Evolutionary conservation across 2,329 filamentous ascomycete species (phyloP).

Genomic region (Colletotrichum melonis): DNA sequence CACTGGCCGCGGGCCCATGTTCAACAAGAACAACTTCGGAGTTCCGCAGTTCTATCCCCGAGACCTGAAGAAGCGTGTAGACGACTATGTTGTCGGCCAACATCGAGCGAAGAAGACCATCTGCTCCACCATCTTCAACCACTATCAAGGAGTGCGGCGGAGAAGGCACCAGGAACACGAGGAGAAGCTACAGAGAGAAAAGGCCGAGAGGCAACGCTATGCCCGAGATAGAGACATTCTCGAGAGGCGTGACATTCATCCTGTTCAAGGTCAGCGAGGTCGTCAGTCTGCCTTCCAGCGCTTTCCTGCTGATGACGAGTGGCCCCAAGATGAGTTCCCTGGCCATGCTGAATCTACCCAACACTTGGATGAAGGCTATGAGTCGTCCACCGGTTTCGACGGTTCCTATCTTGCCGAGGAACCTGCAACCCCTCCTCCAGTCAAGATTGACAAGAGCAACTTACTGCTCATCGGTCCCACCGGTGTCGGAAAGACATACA

Average conservation of each 20-base stretch:
- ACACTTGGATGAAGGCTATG: constrained; percentile 51
- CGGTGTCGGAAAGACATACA: constrained; percentile 96
- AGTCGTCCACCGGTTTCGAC: constrained; percentile 43
- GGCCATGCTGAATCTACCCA: constrained; percentile 62
- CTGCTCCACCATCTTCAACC: constrained; percentile 94
- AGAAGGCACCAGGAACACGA: constrained; percentile 81
- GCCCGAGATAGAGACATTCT: constrained; percentile 73
- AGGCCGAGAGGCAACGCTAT: constrained; percentile 76
- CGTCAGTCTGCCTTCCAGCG: constrained; percentile 42
- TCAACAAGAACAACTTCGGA: constrained; percentile 66
- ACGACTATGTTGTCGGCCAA: constrained; percentile 96
- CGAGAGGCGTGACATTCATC: constrained; percentile 72
- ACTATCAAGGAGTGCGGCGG: constrained; percentile 89
- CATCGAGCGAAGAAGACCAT: constrained; percentile 94
- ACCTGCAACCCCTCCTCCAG: constrained; percentile 51
- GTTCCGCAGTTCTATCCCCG: constrained; percentile 73
- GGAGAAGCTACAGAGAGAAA: constrained; percentile 68
- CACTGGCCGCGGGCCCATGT: constrained; percentile 68
- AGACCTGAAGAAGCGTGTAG: constrained; percentile 87
- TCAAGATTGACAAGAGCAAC: constrained; percentile 96
- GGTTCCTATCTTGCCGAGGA: constrained; percentile 64
- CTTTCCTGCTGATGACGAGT: constrained; percentile 48
- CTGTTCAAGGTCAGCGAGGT: constrained; percentile 77
- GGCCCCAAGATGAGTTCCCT: constrained; percentile 64
- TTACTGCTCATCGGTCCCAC: constrained; percentile 91